Conservation (phyloP, 345 rosid species). For the Sonneratia caseolaris region DNA sequence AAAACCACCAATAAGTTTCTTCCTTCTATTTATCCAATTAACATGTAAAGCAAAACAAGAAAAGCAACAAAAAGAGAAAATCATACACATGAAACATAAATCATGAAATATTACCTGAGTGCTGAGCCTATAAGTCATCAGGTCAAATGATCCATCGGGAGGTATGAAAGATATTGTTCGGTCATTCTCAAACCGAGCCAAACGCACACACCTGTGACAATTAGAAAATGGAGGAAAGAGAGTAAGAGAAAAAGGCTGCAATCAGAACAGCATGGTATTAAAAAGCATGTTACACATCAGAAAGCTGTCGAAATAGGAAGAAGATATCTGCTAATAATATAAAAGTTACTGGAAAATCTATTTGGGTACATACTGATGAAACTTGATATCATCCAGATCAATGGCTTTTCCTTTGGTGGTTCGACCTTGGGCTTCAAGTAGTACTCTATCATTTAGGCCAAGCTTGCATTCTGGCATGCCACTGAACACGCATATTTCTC, state of each 20-base stretch:
- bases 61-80: too few relatives aligned
- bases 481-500: conserved; percentile 23
- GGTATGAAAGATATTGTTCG: conserved; percentile 93
- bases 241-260: too few relatives aligned
- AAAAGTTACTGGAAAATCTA: not conserved
- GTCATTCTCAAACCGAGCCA: conserved; percentile 96
- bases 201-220: conserved; percentile 70
- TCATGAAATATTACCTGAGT: conserved; percentile 54
- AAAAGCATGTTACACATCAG: not conserved
- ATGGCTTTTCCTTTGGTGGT: conserved; percentile 91
- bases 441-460: conserved; percentile 20
- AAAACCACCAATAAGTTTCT: not conserved
- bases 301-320: not conserved
- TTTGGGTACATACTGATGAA: conserved; percentile 65
- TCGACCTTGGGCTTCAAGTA: conserved; percentile 94
- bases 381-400: conserved; percentile 94
- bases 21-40: not conserved
- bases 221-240: not conserved
- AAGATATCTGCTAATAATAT: not conserved
- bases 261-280: not conserved
- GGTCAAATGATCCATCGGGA: conserved; percentile 95
- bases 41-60: too few relatives aligned
- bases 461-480: conserved; percentile 98
- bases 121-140: conserved; percentile 94
- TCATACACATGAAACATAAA: not conserved